These are phyloP conservation scores for Colletotrichum echinochloae DNA, from an alignment of 2,329 filamentous ascomycete species.

Conservation along the genomic window DNA sequence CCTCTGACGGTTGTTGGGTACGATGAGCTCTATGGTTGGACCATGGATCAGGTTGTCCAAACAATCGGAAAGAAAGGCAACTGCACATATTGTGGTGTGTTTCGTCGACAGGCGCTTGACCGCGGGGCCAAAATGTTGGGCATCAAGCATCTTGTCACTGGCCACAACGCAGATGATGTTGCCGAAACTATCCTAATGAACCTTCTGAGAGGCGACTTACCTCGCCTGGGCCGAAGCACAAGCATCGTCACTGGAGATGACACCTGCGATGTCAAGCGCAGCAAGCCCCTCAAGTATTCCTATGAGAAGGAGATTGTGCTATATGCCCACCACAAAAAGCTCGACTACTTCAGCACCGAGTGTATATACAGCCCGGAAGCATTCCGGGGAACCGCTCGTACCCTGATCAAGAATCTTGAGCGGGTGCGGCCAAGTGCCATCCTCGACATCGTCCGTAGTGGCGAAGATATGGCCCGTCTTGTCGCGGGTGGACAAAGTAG, in stretches of 20 bases:
- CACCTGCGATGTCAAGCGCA: conserved; percentile 90
- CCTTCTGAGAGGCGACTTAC: conserved; percentile 87
- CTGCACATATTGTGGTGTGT: conserved; percentile 98
- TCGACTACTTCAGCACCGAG: conserved; percentile 98
- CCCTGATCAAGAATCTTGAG: conserved; percentile 94
- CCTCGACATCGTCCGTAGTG: conserved; percentile 91
- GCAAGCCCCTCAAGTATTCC: conserved; percentile 96
- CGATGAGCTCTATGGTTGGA: conserved; percentile 95
- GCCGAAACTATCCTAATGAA: conserved; percentile 99
- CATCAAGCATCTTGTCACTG: conserved; percentile 94
- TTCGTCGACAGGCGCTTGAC: conserved; percentile 92
- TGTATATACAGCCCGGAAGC: conserved; percentile 99
- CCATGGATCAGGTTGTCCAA: conserved; percentile 98
- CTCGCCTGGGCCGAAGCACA: conserved; percentile 87
- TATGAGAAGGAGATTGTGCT: conserved; percentile 99
- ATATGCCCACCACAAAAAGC: conserved; percentile 95
- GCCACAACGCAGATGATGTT: conserved; percentile 97
- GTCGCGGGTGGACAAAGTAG: conserved; percentile 71
- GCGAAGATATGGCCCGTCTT: conserved; percentile 95
- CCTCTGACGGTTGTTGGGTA: conserved; percentile 93
- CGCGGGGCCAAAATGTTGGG: conserved; percentile 87
- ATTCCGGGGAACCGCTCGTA: conserved; percentile 91
- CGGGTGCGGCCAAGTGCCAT: conserved; percentile 94
- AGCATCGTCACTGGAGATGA: conserved; percentile 86
- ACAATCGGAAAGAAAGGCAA: conserved; percentile 98